A percentile compares a stretch with the other conserved stretches of the same genome.
Evolutionary conservation across 176 grass and related monocot genomes (phyloP).

Genomic region (Bothriochloa decipiens): DNA sequence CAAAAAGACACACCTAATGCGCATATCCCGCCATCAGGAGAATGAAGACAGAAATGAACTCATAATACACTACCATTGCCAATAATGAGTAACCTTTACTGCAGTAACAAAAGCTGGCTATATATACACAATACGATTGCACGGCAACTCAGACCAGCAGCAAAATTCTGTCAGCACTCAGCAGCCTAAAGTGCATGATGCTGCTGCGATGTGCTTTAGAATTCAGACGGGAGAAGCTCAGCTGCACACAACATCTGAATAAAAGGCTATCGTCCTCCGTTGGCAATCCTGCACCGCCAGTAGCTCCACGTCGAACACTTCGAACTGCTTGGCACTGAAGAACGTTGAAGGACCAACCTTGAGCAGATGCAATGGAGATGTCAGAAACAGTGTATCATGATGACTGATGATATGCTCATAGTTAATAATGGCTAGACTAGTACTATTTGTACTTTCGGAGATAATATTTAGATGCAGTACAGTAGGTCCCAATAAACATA

Average conservation of each 20-base stretch:
- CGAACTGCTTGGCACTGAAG: constrained; percentile 95
- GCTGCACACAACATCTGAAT: constrained; percentile 86
- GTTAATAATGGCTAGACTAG: not conserved
- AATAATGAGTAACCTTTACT: not conserved
- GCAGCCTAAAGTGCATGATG: not conserved
- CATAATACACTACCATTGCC: not conserved
- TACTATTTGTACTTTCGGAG: not conserved
- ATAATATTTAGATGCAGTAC: not conserved
- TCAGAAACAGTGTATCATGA: constrained; percentile 7
- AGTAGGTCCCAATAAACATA: not conserved
- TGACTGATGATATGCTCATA: not conserved
- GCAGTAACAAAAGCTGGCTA: not conserved
- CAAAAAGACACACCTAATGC: not conserved
- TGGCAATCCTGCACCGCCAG: constrained; percentile 80
- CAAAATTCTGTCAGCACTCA: constrained; percentile 5
- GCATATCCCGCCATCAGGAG: not conserved
- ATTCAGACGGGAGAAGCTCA: constrained; percentile 36
- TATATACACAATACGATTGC: not conserved
- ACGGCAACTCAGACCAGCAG: not conserved
- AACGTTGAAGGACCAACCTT: constrained; percentile 96
- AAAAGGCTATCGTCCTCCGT: constrained; percentile 90
- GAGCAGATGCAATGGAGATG: constrained; percentile 32
- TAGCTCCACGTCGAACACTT: constrained; percentile 90
- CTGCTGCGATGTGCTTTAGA: not conserved
- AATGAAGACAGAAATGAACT: not conserved